Conservation (phyloP, 2,329 filamentous ascomycete species). For the Salinomyces thailandicus region DNA sequence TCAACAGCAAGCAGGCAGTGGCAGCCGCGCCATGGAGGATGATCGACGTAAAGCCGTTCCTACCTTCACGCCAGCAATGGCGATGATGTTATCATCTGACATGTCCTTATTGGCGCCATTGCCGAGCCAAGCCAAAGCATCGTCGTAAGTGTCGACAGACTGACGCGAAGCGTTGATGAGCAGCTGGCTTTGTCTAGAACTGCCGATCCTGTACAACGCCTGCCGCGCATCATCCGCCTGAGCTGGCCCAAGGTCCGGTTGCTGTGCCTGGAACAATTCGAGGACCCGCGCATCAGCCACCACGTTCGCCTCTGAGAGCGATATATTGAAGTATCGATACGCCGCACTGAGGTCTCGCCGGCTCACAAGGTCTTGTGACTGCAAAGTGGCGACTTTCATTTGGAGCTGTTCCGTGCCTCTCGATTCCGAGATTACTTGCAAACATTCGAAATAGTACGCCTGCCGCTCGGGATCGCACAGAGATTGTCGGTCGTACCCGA, state of each 20-base stretch:
- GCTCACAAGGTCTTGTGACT: conserved; percentile 48
- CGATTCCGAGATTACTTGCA: conserved; percentile 49
- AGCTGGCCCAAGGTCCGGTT: conserved; percentile 43
- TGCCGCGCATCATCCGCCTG: conserved; percentile 48
- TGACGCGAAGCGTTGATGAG: conserved; percentile 49
- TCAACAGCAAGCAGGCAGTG: no score
- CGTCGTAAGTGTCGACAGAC: conserved; percentile 50
- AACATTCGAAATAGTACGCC: conserved; percentile 54
- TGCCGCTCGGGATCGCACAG: conserved; percentile 43
- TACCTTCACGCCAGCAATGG: conserved; percentile 49
- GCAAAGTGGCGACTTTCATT: conserved; percentile 46
- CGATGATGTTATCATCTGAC: conserved; percentile 47
- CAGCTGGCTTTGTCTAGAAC: conserved; percentile 45
- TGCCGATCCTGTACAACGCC: conserved; percentile 50
- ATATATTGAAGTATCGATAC: conserved; percentile 50
- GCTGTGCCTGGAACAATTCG: conserved; percentile 48
- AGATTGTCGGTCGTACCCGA: conserved; percentile 52
- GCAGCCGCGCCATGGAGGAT: conserved; percentile 5
- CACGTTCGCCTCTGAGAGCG: conserved; percentile 30
- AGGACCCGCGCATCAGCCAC: conserved; percentile 52
- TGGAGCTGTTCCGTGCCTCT: conserved; percentile 48
- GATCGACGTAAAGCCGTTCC: no score
- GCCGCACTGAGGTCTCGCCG: conserved; percentile 47
- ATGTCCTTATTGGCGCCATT: conserved; percentile 35
- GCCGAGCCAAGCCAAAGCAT: conserved; percentile 53